Conservation (phyloP, 495 filamentous ascomycete species). For the Lophiotrema nucula region DNA sequence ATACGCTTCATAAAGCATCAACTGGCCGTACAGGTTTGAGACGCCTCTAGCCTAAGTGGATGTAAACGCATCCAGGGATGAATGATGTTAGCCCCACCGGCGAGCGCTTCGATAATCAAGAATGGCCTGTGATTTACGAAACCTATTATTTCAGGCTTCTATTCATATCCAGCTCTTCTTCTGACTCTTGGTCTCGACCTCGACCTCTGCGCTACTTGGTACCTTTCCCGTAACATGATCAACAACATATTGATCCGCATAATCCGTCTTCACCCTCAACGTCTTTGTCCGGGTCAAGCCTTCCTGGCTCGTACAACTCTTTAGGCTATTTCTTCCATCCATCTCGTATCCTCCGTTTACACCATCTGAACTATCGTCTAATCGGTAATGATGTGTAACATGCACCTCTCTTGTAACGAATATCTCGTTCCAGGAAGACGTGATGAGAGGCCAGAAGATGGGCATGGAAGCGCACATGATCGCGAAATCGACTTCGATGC, state of each 20-base stretch:
- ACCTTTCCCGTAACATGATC: slow-evolving; percentile 13
- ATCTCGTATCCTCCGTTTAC: not conserved
- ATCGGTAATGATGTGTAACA: slow-evolving; percentile 12
- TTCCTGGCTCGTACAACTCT: slow-evolving; percentile 1
- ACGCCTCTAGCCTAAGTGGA: too few relatives aligned
- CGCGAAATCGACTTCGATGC: slow-evolving; percentile 26
- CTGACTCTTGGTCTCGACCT: not conserved
- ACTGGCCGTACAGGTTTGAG: too few relatives aligned
- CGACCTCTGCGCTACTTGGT: not conserved
- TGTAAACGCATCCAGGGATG: too few relatives aligned
- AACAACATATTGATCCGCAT: not conserved
- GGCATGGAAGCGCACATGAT: slow-evolving; percentile 25
- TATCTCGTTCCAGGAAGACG: slow-evolving; percentile 4
- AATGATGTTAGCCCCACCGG: too few relatives aligned
- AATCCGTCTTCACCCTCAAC: too few relatives aligned
- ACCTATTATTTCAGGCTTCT: too few relatives aligned
- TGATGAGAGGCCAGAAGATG: slow-evolving; percentile 27
- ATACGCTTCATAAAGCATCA: too few relatives aligned
- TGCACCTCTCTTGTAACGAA: slow-evolving; percentile 26
- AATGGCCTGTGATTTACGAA: too few relatives aligned
- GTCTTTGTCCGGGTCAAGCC: not conserved
- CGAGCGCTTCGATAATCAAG: too few relatives aligned
- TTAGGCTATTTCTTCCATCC: not conserved
- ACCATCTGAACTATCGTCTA: not conserved
- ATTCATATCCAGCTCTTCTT: not conserved